A percentile compares a stretch with the other conserved stretches of the same genome.
phyloP scores from a whole-genome alignment of 176 grass and related monocot genomes.

The Cymbopogon citratus region DNA sequence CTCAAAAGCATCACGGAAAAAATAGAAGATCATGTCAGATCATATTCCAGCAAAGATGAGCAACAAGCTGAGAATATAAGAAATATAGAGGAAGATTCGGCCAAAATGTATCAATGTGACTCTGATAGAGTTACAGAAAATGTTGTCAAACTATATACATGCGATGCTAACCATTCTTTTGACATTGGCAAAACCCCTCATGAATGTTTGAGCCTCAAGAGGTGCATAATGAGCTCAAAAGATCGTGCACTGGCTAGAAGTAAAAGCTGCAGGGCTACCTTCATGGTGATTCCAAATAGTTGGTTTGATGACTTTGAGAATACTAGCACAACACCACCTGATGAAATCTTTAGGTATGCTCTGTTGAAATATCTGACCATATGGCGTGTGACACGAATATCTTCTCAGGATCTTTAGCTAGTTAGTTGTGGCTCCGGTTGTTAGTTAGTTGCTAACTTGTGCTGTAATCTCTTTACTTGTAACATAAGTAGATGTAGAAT shows the following conservation, averaged over 20 bases:
- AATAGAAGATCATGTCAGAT: conserved; percentile 30
- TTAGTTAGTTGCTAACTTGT: too few species aligned
- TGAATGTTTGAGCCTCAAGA: conserved; percentile 32
- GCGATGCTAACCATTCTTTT: conserved; percentile 23
- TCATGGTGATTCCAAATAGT: conserved; percentile 58
- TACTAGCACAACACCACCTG: conserved; percentile 34
- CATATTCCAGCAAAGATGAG: conserved; percentile 23
- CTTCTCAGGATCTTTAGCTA: too few species aligned
- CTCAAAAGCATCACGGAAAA: conserved; percentile 21
- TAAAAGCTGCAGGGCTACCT: conserved; percentile 74
- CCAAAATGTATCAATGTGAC: conserved; percentile 32
- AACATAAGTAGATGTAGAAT: too few species aligned
- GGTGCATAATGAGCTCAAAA: conserved; percentile 31
- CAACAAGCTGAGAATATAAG: conserved; percentile 8
- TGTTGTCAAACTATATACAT: conserved; percentile 32
- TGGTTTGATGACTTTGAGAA: conserved; percentile 59
- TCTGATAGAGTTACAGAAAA: conserved; percentile 14
- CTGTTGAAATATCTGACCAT: too few species aligned
- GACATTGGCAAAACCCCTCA: conserved; percentile 20
- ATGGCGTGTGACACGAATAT: too few species aligned
- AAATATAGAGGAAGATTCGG: conserved; percentile 25
- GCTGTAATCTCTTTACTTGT: too few species aligned
- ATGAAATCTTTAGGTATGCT: conserved; percentile 42
- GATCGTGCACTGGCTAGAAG: conserved; percentile 56
- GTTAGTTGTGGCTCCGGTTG: too few species aligned